These are phyloP conservation scores for Diutina sp. DNA, from an alignment of 1,139 yeast species.

Conservation along the genomic window DNA sequence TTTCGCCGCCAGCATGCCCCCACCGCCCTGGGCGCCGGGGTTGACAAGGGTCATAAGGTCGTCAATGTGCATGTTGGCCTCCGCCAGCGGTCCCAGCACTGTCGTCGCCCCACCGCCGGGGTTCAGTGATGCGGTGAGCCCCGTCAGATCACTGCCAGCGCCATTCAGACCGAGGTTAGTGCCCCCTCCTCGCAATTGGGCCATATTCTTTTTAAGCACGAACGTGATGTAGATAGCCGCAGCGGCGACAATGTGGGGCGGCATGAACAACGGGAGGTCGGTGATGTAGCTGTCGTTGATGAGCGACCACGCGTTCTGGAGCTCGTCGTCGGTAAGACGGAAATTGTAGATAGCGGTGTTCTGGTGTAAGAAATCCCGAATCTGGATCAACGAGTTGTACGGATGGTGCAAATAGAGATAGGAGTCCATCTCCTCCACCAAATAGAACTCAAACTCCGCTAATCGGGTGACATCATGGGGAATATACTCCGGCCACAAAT, in stretches of 20 bases:
- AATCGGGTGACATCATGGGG: conserved; percentile 85
- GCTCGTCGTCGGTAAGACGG: conserved; percentile 48
- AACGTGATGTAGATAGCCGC: conserved; percentile 69
- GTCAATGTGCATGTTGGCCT: conserved; percentile 20
- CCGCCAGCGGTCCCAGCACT: conserved; percentile 2
- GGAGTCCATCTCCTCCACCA: conserved; percentile 80
- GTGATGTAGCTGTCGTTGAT: conserved; percentile 85
- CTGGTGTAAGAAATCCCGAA: conserved; percentile 28
- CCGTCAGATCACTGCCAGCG: not conserved
- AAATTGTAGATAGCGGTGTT: conserved; percentile 14
- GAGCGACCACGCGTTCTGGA: conserved; percentile 81
- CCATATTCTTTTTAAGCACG: conserved; percentile 35
- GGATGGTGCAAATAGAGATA: conserved; percentile 83
- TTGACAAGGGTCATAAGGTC: conserved; percentile 17
- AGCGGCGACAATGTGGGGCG: conserved; percentile 86
- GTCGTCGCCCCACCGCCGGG: not conserved
- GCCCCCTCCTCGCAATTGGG: conserved; percentile 11
- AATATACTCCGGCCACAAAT: conserved; percentile 88
- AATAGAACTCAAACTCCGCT: conserved; percentile 93
- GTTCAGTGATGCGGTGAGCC: not conserved
- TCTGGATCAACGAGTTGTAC: conserved; percentile 57
- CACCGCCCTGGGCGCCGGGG: conserved; percentile 6
- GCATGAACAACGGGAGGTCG: conserved; percentile 67
- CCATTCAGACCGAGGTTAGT: conserved; percentile 3
- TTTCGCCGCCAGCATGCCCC: not conserved